phyloP scores from a whole-genome alignment of 1,139 yeast genomes.

The Sugiyamaella grinbergsii region DNA sequence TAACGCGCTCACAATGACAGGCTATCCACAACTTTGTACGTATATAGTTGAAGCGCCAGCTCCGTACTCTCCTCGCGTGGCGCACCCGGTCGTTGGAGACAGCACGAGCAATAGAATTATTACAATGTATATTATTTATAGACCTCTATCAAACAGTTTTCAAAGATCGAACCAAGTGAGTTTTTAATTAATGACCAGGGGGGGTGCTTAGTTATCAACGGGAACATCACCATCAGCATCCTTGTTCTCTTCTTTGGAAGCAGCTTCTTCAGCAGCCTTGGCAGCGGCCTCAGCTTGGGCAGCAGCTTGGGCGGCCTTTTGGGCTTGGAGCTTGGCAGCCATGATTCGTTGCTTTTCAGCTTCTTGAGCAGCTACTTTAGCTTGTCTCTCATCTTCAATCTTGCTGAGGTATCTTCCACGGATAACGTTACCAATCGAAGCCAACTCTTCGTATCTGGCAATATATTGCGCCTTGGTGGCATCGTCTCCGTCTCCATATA shows the following conservation, averaged over 20 bases:
- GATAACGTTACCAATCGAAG: constrained; percentile 90
- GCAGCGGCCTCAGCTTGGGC: constrained; percentile 37
- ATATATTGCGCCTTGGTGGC: constrained; percentile 95
- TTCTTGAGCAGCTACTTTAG: constrained; percentile 82
- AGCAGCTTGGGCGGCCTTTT: constrained; percentile 51
- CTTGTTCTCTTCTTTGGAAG: constrained; percentile 34
- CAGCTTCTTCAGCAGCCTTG: constrained; percentile 32
- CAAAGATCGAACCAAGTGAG: not conserved
- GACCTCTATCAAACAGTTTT: constrained; percentile 13
- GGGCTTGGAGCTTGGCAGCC: constrained; percentile 89
- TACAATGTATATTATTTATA: constrained; percentile 14
- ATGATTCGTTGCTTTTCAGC: constrained; percentile 79
- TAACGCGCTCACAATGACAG: too few relatives aligned
- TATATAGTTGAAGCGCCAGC: not conserved
- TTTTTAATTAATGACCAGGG: not conserved
- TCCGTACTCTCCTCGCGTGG: not conserved
- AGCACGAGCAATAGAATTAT: too few relatives aligned
- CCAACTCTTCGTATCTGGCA: constrained; percentile 97
- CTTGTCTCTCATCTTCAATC: constrained; percentile 94
- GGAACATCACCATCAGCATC: constrained; percentile 33
- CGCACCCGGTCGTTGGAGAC: too few relatives aligned
- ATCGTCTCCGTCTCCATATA: constrained; percentile 96
- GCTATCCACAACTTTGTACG: too few relatives aligned
- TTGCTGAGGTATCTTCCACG: constrained; percentile 93
- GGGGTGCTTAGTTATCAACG: constrained; percentile 6